phyloP scores from a whole-genome alignment of 2,329 filamentous ascomycete species.

The Mariannaea sp. region DNA sequence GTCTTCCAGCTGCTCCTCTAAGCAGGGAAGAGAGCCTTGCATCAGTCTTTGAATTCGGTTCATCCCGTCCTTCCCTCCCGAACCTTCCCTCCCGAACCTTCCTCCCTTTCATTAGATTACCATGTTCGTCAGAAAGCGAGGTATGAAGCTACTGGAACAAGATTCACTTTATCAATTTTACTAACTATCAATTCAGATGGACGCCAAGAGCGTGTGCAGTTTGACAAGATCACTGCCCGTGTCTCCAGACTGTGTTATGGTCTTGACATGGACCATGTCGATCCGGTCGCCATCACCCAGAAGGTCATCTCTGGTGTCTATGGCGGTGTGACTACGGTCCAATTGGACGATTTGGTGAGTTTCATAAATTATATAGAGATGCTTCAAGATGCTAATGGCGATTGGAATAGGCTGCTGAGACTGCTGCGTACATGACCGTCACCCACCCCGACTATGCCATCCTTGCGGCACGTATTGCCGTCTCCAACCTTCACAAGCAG shows the following conservation, averaged over 20 bases:
- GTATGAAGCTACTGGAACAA: conserved; percentile 47
- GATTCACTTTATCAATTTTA: not conserved
- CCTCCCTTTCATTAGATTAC: conserved; percentile 32
- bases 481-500: conserved; percentile 99
- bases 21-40: conserved; percentile 35
- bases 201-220: conserved; percentile 99
- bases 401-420: conserved; percentile 82
- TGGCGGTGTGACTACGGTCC: conserved; percentile 93
- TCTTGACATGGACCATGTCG: conserved; percentile 91
- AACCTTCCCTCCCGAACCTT: too few species aligned
- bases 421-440: conserved; percentile 99
- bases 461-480: conserved; percentile 95
- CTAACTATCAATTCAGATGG: conserved; percentile 70
- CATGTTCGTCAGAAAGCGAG: conserved; percentile 69
- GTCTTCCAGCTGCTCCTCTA: conserved; percentile 32
- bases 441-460: conserved; percentile 99
- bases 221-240: conserved; percentile 99
- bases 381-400: conserved; percentile 12
- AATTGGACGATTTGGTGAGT: conserved; percentile 94
- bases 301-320: conserved; percentile 99
- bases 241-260: conserved; percentile 98
- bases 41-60: conserved; percentile 27
- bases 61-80: conserved; percentile 27
- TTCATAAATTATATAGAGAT: not conserved
- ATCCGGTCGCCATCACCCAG: conserved; percentile 96